Base-by-base conservation (phyloP, 2,329 filamentous ascomycete genomes). In the Xenoacremonium recifei region DNA sequence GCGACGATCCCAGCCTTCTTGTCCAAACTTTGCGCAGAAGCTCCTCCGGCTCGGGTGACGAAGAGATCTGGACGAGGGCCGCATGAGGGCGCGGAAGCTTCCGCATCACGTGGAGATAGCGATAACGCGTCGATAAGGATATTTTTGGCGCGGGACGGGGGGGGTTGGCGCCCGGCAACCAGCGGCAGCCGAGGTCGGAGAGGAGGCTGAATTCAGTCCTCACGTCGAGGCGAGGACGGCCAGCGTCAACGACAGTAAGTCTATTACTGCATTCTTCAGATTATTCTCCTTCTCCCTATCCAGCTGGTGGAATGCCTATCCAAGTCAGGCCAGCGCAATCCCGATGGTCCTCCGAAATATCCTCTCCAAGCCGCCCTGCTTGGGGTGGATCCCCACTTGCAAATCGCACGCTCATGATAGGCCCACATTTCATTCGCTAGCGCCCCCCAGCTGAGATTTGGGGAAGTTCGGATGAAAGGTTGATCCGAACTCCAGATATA, bases 11-110 rank as follows among this genome's bases (percentile, higher is more conserved):
- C 47, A 57, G 47, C 45, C 44, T 47, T 36, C 51, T 44, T 49
- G 48, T 64, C 63, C 61, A 66, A 63, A 65, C 57, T 64, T n/a
- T 61, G 55, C 54, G 53, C 48, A 63, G 61, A 63, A 63, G 53
- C 58, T 54, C 55, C 61, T 59, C 50, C 56, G 57, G 52, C 52
- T 56, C 55, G 58, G 57, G 59, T 61, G 60, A 62, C 60, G 61
- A 64, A n/a, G 55, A 55, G 57, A 64, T 62, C 57, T 62, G 44
- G 51, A 55, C 49, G 48, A 54, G 54, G 53, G 54, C 56, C 48
- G 53, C 55, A 50, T 51, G 39, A 40, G 32, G 44, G 46, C 51
- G 56, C 60, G 58, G 55, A 50, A 53, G 38, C 51, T 53, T 58
- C 54, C 49, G 53, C 46, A 39, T 64, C 62, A 66, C 64, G 64